These are phyloP conservation scores for Sporopachydermia cereana DNA, from an alignment of 1,139 yeast genomes.

Conservation along the genomic window DNA sequence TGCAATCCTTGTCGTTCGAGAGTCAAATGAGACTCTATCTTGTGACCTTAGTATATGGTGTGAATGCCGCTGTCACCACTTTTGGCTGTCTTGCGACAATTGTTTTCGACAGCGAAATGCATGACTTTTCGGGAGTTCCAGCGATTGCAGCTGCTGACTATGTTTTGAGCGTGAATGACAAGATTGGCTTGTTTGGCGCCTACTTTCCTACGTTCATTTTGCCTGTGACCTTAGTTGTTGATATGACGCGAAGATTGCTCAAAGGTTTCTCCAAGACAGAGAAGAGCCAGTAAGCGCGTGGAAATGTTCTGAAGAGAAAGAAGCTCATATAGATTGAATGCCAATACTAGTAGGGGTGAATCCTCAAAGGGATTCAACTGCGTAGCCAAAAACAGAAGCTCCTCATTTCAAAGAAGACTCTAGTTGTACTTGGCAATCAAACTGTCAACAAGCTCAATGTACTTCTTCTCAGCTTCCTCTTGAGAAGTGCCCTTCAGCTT, in stretches of 20 bases:
- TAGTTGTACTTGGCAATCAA: constrained; percentile 41
- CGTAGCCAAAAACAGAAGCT: neutral
- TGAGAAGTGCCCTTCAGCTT: constrained; percentile 72
- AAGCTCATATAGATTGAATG: too few species aligned
- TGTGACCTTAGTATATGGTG: constrained; percentile 52
- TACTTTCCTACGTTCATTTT: constrained; percentile 60
- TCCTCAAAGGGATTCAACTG: too few species aligned
- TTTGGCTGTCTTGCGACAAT: constrained; percentile 47
- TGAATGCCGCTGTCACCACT: constrained; percentile 68
- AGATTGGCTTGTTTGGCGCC: constrained; percentile 34
- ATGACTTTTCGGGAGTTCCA: constrained; percentile 15
- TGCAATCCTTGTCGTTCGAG: constrained; percentile 11
- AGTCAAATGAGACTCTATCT: constrained; percentile 30
- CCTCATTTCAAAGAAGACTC: neutral
- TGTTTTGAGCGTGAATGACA: constrained; percentile 25
- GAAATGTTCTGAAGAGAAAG: too few species aligned
- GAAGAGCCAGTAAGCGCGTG: neutral
- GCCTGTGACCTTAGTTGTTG: constrained; percentile 46
- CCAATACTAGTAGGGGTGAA: too few species aligned
- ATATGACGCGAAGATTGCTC: constrained; percentile 24
- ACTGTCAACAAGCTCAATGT: constrained; percentile 64
- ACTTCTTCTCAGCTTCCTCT: constrained; percentile 84
- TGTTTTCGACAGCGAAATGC: constrained; percentile 21
- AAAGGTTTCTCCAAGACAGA: neutral
- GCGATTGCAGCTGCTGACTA: constrained; percentile 20